These are phyloP conservation scores for Plasmodium reichenowi DNA, from an alignment of 169 alveolate genomes.

Conservation along the genomic window DNA sequence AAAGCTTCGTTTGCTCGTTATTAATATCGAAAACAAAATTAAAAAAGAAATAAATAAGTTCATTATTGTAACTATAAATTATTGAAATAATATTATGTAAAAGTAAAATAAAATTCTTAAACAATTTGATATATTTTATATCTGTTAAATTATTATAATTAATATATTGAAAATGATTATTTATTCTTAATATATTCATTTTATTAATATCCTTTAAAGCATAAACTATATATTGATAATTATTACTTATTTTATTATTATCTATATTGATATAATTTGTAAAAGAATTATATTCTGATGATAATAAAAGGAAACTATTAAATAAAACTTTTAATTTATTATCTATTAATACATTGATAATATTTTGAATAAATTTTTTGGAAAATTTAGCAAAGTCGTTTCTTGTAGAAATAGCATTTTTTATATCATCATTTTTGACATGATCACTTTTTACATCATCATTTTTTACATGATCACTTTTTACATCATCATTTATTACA, in stretches of 20 bases:
- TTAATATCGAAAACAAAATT: constrained; percentile 60
- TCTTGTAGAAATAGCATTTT: not conserved
- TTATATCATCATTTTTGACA: not conserved
- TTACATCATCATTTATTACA: not conserved
- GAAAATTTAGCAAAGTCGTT: not conserved
- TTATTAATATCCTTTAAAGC: constrained; percentile 22
- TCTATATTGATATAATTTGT: constrained; percentile 8
- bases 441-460: constrained; percentile 2
- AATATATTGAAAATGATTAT: not conserved
- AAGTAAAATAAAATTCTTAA: constrained; percentile 53
- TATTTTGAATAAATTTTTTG: constrained; percentile 28
- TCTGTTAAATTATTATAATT: not conserved
- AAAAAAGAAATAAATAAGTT: constrained; percentile 44
- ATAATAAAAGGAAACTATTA: constrained; percentile 26
- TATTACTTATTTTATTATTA: constrained; percentile 13
- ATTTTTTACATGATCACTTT: not conserved
- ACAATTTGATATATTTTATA: constrained; percentile 32
- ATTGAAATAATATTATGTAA: constrained; percentile 53
- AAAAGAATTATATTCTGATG: constrained; percentile 47
- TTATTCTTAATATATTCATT: constrained; percentile 32
- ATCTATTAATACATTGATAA: constrained; percentile 32
- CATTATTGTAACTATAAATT: constrained; percentile 64
- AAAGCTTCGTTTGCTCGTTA: constrained; percentile 11
- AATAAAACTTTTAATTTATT: constrained; percentile 48
- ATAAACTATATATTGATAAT: constrained; percentile 57